Evolutionary conservation across 2,329 filamentous ascomycete genomes (phyloP).

Genomic region (Capronia epimyces): DNA sequence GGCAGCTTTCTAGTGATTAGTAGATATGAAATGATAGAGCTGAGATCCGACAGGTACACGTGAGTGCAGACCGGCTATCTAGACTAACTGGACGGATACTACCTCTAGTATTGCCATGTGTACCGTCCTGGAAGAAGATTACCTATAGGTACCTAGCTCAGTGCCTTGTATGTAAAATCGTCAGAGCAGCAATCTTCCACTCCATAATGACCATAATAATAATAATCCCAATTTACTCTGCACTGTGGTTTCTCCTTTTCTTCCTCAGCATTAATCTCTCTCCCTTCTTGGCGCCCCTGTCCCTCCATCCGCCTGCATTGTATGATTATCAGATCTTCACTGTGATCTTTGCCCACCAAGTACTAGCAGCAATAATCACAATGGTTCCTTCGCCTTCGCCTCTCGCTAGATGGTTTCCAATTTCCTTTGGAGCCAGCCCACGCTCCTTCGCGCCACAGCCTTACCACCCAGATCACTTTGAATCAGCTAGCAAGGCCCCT

Average conservation of each 20-base stretch:
- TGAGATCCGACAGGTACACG: too few relatives aligned
- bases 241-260: background rate
- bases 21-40: too few relatives aligned
- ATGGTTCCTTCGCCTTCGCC: background rate
- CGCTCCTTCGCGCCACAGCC: background rate
- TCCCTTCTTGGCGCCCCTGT: constrained; percentile 13
- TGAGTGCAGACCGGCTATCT: too few relatives aligned
- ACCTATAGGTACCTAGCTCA: too few relatives aligned
- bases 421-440: background rate
- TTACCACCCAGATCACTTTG: background rate
- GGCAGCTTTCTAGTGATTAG: background rate
- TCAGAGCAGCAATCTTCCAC: background rate
- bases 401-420: background rate
- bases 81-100: too few relatives aligned
- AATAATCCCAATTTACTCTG: too few relatives aligned
- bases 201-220: too few relatives aligned
- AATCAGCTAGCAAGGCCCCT: background rate
- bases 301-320: background rate
- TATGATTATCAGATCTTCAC: background rate
- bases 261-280: constrained; percentile 10
- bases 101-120: too few relatives aligned
- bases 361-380: background rate
- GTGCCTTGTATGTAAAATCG: too few relatives aligned
- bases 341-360: background rate
- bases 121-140: too few relatives aligned